Evolutionary conservation across 2,329 filamentous ascomycete species (phyloP).

Genomic region (Elsinoe arachidis): DNA sequence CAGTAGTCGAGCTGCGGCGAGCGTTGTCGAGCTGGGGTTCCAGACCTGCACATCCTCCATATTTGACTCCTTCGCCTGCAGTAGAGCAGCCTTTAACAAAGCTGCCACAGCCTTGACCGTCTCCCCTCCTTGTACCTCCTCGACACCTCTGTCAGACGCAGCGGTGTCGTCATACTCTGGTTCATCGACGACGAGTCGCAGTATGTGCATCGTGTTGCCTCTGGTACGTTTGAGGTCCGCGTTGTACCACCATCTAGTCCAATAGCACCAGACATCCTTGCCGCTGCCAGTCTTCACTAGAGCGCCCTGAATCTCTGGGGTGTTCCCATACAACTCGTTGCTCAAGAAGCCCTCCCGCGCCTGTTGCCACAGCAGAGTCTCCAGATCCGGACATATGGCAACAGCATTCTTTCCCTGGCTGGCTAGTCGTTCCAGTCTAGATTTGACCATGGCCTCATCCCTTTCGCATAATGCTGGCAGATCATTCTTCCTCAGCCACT

Average conservation of each 20-base stretch:
- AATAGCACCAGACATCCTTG: slow-evolving; percentile 63
- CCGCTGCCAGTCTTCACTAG: slow-evolving; percentile 46
- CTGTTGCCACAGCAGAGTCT: slow-evolving; percentile 67
- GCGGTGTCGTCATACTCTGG: slow-evolving; percentile 19
- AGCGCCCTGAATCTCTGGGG: slow-evolving; percentile 60
- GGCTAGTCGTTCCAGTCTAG: slow-evolving; percentile 33
- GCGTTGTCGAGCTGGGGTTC: slow-evolving; percentile 58
- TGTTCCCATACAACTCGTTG: slow-evolving; percentile 49
- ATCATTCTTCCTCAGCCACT: slow-evolving; percentile 48
- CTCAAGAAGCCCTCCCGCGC: slow-evolving; percentile 73
- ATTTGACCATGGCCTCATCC: slow-evolving; percentile 56
- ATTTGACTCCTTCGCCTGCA: slow-evolving; percentile 62
- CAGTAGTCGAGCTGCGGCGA: slow-evolving; percentile 37
- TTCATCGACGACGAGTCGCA: slow-evolving; percentile 60
- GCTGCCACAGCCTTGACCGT: slow-evolving; percentile 47
- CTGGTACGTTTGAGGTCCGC: slow-evolving; percentile 44
- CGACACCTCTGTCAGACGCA: slow-evolving; percentile 19
- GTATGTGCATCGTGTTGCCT: slow-evolving; percentile 60
- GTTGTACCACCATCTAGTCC: slow-evolving; percentile 58
- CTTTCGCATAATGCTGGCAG: slow-evolving; percentile 52
- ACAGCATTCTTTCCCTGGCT: slow-evolving; percentile 44
- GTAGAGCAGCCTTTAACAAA: slow-evolving; percentile 58
- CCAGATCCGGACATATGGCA: slow-evolving; percentile 59
- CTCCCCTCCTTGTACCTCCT: slow-evolving; percentile 15
- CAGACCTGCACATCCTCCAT: slow-evolving; percentile 67